These are phyloP conservation scores for Boletus coccyginus DNA, from an alignment of 768 basidiomycete species.

Conservation along the genomic window DNA sequence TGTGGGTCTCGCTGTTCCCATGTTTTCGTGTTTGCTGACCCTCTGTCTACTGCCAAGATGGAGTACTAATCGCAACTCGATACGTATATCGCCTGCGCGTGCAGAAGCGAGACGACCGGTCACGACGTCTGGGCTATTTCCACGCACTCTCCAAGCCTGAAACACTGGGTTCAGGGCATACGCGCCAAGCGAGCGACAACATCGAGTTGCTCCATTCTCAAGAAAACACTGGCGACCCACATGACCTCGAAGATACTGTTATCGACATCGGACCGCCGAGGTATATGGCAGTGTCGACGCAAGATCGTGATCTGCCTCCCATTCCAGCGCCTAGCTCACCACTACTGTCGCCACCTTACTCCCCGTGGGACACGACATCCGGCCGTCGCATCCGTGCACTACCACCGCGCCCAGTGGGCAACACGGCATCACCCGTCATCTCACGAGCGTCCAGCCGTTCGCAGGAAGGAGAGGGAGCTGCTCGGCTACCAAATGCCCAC, in stretches of 20 bases:
- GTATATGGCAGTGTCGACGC: conserved; percentile 16
- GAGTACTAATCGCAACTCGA: conserved; percentile 50
- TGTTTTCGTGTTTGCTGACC: background rate
- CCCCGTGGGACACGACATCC: conserved; percentile 10
- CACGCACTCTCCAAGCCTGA: conserved; percentile 25
- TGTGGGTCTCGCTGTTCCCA: conserved; percentile 41
- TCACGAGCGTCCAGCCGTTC: background rate
- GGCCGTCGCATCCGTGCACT: conserved; percentile 27
- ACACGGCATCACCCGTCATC: background rate
- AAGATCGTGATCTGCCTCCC: conserved; percentile 16
- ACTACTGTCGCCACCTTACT: conserved; percentile 5
- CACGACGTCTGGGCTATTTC: conserved; percentile 31
- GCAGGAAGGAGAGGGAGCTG: background rate
- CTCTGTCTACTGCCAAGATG: conserved; percentile 37
- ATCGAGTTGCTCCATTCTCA: conserved; percentile 26
- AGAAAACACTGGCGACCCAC: conserved; percentile 8
- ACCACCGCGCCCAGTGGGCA: conserved; percentile 25
- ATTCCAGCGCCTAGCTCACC: conserved; percentile 1
- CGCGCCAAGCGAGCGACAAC: conserved; percentile 26
- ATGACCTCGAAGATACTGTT: conserved; percentile 14
- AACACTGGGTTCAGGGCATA: conserved; percentile 8
- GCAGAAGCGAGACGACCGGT: conserved; percentile 46
- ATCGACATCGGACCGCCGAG: conserved; percentile 21
- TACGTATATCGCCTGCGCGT: conserved; percentile 50
- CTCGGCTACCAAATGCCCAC: conserved; percentile 3